Conservation (phyloP, 139 green algal species). For the Desmodesmus armatus region DNA sequence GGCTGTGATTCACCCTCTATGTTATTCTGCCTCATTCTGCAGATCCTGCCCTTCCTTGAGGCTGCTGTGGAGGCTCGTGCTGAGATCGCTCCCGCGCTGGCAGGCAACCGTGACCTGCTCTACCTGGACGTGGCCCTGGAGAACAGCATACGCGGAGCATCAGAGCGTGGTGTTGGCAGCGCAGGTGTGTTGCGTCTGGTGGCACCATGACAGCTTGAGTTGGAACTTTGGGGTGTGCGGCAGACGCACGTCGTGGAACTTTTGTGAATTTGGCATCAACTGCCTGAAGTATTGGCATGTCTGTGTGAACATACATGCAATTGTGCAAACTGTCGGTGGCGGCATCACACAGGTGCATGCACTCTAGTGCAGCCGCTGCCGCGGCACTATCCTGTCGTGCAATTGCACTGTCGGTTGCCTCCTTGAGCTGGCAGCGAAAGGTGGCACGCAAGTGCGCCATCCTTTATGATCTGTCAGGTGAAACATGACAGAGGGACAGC, state of each 20-base stretch:
- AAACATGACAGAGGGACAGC: too few species aligned
- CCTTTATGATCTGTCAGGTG: too few species aligned
- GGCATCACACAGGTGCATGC: too few species aligned
- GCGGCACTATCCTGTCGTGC: too few species aligned
- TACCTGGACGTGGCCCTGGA: slow-evolving; percentile 98
- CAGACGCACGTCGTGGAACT: neutral
- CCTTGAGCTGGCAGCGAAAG: too few species aligned
- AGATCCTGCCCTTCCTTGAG: slow-evolving; percentile 89
- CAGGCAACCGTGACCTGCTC: slow-evolving; percentile 86
- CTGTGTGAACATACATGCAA: neutral
- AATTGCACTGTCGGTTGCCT: too few species aligned
- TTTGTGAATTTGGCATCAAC: neutral
- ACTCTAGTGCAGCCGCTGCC: too few species aligned
- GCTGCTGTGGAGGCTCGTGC: slow-evolving; percentile 91
- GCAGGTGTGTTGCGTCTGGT: slow-evolving; percentile 47
- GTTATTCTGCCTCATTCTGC: too few species aligned
- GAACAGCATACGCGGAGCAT: slow-evolving; percentile 63
- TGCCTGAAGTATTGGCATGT: neutral
- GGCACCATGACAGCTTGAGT: neutral
- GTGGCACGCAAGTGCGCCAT: too few species aligned
- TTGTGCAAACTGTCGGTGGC: too few species aligned
- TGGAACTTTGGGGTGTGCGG: too few species aligned
- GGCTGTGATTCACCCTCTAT: neutral
- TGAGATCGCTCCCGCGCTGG: slow-evolving; percentile 74
- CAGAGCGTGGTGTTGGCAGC: slow-evolving; percentile 58